These are phyloP conservation scores for Penicillium dipodomyicola DNA, from an alignment of 495 filamentous ascomycete genomes.

Conservation along the genomic window DNA sequence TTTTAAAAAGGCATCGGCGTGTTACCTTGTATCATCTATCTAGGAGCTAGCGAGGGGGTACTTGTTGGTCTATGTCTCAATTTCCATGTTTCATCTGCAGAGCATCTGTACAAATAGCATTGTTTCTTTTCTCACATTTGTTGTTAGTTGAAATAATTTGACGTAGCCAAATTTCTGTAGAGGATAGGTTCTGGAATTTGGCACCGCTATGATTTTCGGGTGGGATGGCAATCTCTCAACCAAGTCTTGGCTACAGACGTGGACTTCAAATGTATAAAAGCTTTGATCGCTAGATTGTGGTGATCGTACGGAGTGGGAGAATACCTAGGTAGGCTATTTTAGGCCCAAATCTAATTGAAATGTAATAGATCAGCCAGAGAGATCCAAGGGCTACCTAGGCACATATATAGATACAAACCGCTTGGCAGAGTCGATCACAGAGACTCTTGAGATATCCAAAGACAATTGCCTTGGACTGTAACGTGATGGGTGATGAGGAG, in stretches of 20 bases:
- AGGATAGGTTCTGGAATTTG: background rate
- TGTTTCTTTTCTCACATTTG: constrained; percentile 1
- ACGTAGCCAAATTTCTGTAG: background rate
- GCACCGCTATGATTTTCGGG: background rate
- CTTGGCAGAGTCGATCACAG: constrained; percentile 1
- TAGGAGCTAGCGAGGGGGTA: constrained; percentile 13
- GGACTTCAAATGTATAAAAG: background rate
- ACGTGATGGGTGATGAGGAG: background rate
- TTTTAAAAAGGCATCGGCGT: constrained; percentile 18
- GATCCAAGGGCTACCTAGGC: background rate
- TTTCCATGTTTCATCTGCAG: constrained; percentile 8
- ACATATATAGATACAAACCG: background rate
- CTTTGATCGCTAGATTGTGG: background rate
- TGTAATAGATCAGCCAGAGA: background rate
- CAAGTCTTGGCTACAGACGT: background rate
- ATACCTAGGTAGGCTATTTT: background rate
- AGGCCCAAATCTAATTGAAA: background rate
- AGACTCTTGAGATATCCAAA: constrained; percentile 1
- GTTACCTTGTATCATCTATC: constrained; percentile 16
- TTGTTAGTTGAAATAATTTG: background rate
- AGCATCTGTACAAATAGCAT: constrained; percentile 31
- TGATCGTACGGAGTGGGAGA: background rate
- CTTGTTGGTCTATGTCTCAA: constrained; percentile 13
- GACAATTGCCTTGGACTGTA: background rate
- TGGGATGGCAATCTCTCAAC: background rate